These are phyloP conservation scores for Salvia hispanica DNA, from an alignment of 257 asterid species.

Conservation along the genomic window DNA sequence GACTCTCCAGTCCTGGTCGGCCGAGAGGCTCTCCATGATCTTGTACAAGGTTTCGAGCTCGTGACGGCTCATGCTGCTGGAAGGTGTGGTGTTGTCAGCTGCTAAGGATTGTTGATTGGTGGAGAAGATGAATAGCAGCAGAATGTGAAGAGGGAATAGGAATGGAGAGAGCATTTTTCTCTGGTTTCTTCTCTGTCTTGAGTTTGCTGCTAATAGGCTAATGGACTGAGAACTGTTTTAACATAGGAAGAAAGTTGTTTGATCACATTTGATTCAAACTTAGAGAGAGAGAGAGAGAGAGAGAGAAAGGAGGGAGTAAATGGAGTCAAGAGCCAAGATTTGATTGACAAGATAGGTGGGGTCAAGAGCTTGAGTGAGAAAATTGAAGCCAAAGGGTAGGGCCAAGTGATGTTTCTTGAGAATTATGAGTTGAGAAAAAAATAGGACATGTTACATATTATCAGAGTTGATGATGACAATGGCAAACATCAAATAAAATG, in stretches of 20 bases:
- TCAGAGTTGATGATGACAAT: conserved; percentile 33
- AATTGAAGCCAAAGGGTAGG: conserved; percentile 46
- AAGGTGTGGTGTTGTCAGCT: conserved; percentile 28
- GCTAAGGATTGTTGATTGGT: conserved; percentile 22
- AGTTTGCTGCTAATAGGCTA: background rate
- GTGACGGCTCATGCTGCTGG: conserved; percentile 44
- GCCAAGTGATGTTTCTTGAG: conserved; percentile 38
- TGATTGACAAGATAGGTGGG: conserved; percentile 72
- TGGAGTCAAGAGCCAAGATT: conserved; percentile 47
- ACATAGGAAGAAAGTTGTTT: conserved; percentile 13
- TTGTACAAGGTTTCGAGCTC: conserved; percentile 67
- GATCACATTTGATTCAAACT: conserved; percentile 25
- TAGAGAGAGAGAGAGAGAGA: conserved; percentile 22
- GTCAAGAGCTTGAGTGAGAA: conserved; percentile 46
- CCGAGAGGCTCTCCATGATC: conserved; percentile 72
- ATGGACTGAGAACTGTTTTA: conserved; percentile 16
- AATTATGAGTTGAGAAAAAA: conserved; percentile 23
- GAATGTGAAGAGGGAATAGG: conserved; percentile 34
- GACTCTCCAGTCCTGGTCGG: conserved; percentile 61
- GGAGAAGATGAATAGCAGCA: conserved; percentile 38
- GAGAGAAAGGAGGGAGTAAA: conserved; percentile 24
- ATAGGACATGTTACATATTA: conserved; percentile 33
- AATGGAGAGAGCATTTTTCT: conserved; percentile 45
- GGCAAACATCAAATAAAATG: conserved; percentile 13
- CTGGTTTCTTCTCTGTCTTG: background rate